Base-by-base conservation (phyloP, 2,329 filamentous ascomycete species). In the Ceratocystis cubensis region DNA sequence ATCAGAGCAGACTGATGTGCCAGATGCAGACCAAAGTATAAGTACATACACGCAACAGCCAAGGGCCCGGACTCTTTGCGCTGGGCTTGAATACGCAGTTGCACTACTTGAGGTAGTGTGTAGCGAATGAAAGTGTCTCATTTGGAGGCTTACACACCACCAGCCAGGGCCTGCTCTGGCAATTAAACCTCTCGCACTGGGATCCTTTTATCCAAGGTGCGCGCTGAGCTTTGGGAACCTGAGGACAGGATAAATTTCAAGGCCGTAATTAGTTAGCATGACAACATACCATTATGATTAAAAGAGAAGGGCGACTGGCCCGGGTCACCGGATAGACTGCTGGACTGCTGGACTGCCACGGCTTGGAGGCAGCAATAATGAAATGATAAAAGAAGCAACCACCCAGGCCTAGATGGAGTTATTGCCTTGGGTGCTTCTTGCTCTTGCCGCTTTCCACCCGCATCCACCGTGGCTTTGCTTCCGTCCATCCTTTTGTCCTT, bases 121-220 rank as follows among this genome's bases (percentile, higher is more conserved):
- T 4, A 57, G 20, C 53, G 22, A 57, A 57, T 57, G 22, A 57
- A 17, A 28, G 25, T 3, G 50, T 28, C 50, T 15, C 50, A 56
- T 56, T 56, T 56, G 20, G 25, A 22, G 20, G 50, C 50, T 56
- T 56, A 56, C 50, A 56, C 50, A 56, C 50, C 50, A 56, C 25
- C 25, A 25, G 10, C 25, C 25, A 25, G 10, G 37, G 10, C 3
- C 20, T 6, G 25, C 20, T 56, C 22, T 25, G 15, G n/a, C 46
- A n/a, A 48, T 48, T 20, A 20, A 48, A 48, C 6, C 17, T 48
- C 46, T 20, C 46, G 46, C 46, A 48, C 20, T 48, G 17, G 8
- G 46, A 10, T 48, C 10, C 22, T 56, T 28, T 28, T 56, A 15
- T 25, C 20, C 48, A 53, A 53, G 48, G 48, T 25, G 22, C 37